A percentile compares a stretch with the other conserved stretches of the same genome.
Evolutionary conservation across 805 yeast genomes (phyloP).

Genomic region (Clavispora asparagi): DNA sequence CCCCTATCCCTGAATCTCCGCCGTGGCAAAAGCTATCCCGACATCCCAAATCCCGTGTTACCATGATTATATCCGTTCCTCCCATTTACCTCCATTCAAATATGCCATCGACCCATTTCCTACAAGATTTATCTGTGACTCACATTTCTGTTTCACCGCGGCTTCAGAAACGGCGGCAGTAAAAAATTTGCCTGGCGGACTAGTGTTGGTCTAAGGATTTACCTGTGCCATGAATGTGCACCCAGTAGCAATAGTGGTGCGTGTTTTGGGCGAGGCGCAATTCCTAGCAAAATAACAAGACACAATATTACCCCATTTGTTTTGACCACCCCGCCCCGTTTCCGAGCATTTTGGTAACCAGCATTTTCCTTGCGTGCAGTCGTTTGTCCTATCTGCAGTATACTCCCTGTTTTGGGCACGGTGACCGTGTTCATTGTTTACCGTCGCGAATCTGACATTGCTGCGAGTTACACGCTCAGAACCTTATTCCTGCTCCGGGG

Average conservation of each 20-base stretch:
- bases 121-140: too few species aligned
- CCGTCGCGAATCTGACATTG: background rate
- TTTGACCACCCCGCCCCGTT: background rate
- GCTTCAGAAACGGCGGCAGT: too few species aligned
- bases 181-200: too few species aligned
- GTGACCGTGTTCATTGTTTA: background rate
- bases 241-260: too few species aligned
- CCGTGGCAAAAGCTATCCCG: too few species aligned
- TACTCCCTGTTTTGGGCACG: background rate
- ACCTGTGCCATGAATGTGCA: too few species aligned
- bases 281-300: background rate
- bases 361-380: background rate
- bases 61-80: too few species aligned
- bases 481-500: background rate
- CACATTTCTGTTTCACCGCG: too few species aligned
- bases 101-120: too few species aligned
- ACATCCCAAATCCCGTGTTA: too few species aligned
- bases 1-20: background rate
- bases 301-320: background rate
- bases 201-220: too few species aligned
- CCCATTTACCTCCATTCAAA: too few species aligned
- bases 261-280: background rate
- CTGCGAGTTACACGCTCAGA: background rate
- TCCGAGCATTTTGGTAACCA: background rate
- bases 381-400: background rate